phyloP scores from a whole-genome alignment of 2,329 filamentous ascomycete species.

The Stachybotrys elegans region DNA sequence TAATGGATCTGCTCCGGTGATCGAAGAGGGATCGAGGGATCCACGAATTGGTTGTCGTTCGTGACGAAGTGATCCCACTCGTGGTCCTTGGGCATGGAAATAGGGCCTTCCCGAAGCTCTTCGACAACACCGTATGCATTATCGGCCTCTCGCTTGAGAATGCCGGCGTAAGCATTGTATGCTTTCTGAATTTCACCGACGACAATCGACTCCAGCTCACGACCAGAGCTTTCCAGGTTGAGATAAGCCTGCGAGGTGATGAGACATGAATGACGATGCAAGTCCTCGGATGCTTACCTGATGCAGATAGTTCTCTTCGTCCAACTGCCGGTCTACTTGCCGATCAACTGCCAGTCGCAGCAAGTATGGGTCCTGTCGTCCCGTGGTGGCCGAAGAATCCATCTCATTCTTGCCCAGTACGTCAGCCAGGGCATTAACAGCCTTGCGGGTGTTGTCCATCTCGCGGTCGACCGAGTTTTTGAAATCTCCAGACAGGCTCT shows the following conservation, averaged over 20 bases:
- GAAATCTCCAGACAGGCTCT: slow-evolving; percentile 87
- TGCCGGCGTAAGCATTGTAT: slow-evolving; percentile 88
- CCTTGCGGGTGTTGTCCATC: slow-evolving; percentile 76
- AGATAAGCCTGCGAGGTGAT: slow-evolving; percentile 83
- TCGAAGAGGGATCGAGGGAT: slow-evolving; percentile 75
- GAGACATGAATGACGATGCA: not conserved
- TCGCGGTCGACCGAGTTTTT: slow-evolving; percentile 96
- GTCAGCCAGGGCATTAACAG: slow-evolving; percentile 77
- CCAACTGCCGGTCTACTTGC: slow-evolving; percentile 86
- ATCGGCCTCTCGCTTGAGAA: slow-evolving; percentile 86
- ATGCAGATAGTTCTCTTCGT: slow-evolving; percentile 96
- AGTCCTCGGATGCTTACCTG: slow-evolving; percentile 51
- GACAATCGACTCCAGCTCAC: slow-evolving; percentile 92
- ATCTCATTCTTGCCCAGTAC: slow-evolving; percentile 73
- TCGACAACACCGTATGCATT: slow-evolving; percentile 73
- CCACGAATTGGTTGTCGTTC: slow-evolving; percentile 78
- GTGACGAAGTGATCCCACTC: slow-evolving; percentile 86
- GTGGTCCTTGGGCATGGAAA: slow-evolving; percentile 88
- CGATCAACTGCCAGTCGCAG: slow-evolving; percentile 80
- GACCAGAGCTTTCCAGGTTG: slow-evolving; percentile 88
- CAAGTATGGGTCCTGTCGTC: slow-evolving; percentile 90
- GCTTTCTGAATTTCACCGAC: slow-evolving; percentile 97
- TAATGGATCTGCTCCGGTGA: slow-evolving; percentile 81
- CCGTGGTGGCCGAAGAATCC: slow-evolving; percentile 66
- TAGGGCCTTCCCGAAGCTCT: slow-evolving; percentile 75